Percentiles rank a stretch among this genome's conserved stretches.
phyloP scores from a whole-genome alignment of 345 rosid genomes.

The Lepidium aucheri region DNA sequence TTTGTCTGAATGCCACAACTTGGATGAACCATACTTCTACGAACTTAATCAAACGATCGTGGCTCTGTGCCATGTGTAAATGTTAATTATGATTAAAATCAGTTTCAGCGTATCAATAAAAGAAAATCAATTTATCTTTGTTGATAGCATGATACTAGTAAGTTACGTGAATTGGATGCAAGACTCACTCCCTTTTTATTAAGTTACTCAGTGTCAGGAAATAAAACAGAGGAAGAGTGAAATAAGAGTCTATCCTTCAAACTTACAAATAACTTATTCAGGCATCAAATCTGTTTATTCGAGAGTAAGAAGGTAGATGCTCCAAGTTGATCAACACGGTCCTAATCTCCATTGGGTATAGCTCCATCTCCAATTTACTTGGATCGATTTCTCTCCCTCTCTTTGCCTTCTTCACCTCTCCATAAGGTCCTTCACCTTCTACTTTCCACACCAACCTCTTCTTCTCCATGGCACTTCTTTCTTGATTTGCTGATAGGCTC shows the following conservation, averaged over 20 bases:
- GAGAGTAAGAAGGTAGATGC: slow-evolving; percentile 8
- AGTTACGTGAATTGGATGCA: slow-evolving; percentile 1
- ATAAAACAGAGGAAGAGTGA: background rate
- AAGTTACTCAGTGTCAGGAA: slow-evolving; percentile 2
- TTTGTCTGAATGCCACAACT: slow-evolving; percentile 19
- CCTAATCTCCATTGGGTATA: slow-evolving; percentile 82
- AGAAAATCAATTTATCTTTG: background rate
- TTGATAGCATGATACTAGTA: slow-evolving; percentile 5
- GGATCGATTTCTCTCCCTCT: slow-evolving; percentile 71
- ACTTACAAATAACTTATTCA: slow-evolving; percentile 3
- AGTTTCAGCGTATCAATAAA: slow-evolving; percentile 4
- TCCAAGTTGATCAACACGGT: slow-evolving; percentile 50
- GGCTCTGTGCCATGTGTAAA: slow-evolving; percentile 28
- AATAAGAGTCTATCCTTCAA: background rate
- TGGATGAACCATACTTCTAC: slow-evolving; percentile 12
- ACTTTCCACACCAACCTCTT: slow-evolving; percentile 74
- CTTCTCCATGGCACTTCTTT: slow-evolving; percentile 69
- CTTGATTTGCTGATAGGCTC: slow-evolving; percentile 87
- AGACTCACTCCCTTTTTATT: slow-evolving; percentile 19
- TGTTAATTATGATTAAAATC: slow-evolving; percentile 14
- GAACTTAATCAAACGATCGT: slow-evolving; percentile 10
- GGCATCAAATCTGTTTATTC: slow-evolving; percentile 11
- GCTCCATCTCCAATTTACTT: slow-evolving; percentile 54
- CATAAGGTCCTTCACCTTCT: slow-evolving; percentile 30
- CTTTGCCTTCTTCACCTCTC: slow-evolving; percentile 31